Percentiles rank a stretch among this genome's conserved stretches.
Evolutionary conservation across 1,284 basidiomycete species (phyloP).

Genomic region (Boletellus sp.): DNA sequence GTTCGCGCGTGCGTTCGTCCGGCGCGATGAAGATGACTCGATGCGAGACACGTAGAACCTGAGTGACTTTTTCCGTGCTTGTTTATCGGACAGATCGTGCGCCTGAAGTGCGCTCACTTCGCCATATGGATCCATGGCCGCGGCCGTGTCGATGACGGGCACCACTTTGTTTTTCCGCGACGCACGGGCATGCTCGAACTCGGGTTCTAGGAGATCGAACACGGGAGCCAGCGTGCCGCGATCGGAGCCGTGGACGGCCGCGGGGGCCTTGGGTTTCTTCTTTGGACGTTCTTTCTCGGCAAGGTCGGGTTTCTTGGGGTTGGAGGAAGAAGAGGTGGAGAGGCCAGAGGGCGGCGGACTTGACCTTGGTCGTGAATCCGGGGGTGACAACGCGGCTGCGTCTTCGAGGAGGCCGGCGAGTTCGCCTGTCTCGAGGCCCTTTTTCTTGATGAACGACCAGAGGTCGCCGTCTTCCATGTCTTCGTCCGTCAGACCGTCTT

Average conservation of each 20-base stretch:
- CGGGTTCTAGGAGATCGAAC: conserved; percentile 75
- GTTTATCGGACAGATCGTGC: conserved; percentile 80
- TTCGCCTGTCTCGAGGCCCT: conserved; percentile 50
- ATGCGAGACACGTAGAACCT: conserved; percentile 86
- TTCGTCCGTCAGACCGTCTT: conserved; percentile 25
- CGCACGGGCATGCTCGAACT: conserved; percentile 40
- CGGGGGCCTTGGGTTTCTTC: conserved; percentile 41
- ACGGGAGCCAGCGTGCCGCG: conserved; percentile 32
- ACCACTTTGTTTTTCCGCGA: conserved; percentile 19
- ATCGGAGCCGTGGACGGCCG: conserved; percentile 17
- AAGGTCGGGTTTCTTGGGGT: conserved; percentile 13
- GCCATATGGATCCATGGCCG: conserved; percentile 58
- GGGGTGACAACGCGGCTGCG: conserved; percentile 27
- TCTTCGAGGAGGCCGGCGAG: conserved; percentile 56
- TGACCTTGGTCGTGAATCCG: background rate
- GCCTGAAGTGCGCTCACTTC: conserved; percentile 69
- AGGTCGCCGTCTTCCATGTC: conserved; percentile 23
- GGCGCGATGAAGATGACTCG: conserved; percentile 67
- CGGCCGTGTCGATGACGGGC: conserved; percentile 12
- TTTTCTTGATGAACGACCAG: conserved; percentile 26
- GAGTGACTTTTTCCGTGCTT: conserved; percentile 71
- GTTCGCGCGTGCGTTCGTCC: conserved; percentile 65
- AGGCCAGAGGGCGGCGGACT: conserved; percentile 9
- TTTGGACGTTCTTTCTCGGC: conserved; percentile 24
- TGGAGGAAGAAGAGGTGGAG: background rate